Base-by-base conservation (phyloP, 768 basidiomycete genomes). In the Lactifluus pinguis region DNA sequence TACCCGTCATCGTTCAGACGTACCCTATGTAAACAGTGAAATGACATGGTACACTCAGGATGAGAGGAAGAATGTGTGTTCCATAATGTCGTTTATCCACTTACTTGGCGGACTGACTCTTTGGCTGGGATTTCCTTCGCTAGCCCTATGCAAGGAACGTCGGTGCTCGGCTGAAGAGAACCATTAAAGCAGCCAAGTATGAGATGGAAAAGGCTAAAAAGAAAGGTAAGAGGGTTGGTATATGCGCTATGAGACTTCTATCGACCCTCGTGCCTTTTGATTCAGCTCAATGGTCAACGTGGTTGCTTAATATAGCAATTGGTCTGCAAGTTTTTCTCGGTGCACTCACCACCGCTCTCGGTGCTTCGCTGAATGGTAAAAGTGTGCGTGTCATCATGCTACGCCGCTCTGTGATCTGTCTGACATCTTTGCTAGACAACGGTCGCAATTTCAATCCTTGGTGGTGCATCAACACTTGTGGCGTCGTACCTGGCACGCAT, bases 401-500 rank as follows among this genome's bases (percentile, higher is more conserved):
- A n/a, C 3, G 8, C 13, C 10, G 10, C 6, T 3, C 7, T 13
- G 25, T 52, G 11, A 14, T 11, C 49, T 19, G 4, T 17, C 41
- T 51, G 42, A 29, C 36, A 17, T 44, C 15, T 34, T 34, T 39
- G 30, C 6, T 1, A 77, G 76, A 71, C 73, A 0, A 74, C 75
- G 19, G 62, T 80, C 30, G 70, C 72, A 15, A 76, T 75, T 15
- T 67, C 78, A 4, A 48, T 78, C 36, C 71, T 80, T 39, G 79
- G 88, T 34, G 87, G 83, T n/a, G 59, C 85, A 11, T 71, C 86
- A 4, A 90, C 87, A 0, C 21, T 89, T 19, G 78, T 84, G 13
- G 86, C 87, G 17, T 84, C 86, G 2, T 89, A 85, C 69, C 76
- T 90, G 29, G 88, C 87, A 3, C 81, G 83, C 14, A 77, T 80